A percentile compares a stretch with the other conserved stretches of the same genome.
Evolutionary conservation across 306 rosid species (phyloP).

Genomic region (Vigna reflexopilosa): DNA sequence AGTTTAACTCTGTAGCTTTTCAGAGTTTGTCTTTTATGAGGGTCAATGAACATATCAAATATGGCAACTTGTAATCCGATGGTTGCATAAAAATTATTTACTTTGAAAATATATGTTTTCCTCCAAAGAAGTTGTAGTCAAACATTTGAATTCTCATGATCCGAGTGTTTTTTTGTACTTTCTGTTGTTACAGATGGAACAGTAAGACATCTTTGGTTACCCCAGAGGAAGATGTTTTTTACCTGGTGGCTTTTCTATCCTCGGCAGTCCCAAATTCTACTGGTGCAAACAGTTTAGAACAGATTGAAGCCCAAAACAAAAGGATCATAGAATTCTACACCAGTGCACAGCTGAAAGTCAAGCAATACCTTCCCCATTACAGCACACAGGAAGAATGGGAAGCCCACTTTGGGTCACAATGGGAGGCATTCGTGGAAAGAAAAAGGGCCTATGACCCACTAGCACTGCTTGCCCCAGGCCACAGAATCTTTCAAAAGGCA

Average conservation of each 20-base stretch:
- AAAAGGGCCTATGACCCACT: constrained; percentile 85
- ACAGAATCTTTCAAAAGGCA: constrained; percentile 83
- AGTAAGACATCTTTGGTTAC: constrained; percentile 78
- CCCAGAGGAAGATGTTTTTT: constrained; percentile 90
- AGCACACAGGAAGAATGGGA: constrained; percentile 74
- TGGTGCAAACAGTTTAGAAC: constrained; percentile 67
- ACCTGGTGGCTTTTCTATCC: constrained; percentile 76
- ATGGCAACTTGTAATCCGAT: too few relatives aligned
- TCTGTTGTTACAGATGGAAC: constrained; percentile 71
- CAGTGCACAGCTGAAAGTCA: constrained; percentile 57
- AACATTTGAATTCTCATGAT: background rate
- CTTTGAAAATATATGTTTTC: background rate
- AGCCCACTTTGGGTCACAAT: constrained; percentile 78
- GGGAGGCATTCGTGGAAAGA: constrained; percentile 68
- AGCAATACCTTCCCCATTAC: constrained; percentile 91
- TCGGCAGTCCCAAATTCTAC: constrained; percentile 76
- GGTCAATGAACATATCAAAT: background rate
- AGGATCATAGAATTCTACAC: constrained; percentile 68
- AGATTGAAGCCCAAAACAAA: constrained; percentile 69
- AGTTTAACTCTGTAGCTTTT: background rate
- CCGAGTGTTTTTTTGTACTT: constrained; percentile 6
- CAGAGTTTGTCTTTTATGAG: background rate
- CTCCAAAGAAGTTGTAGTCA: background rate
- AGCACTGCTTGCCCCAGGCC: constrained; percentile 95
- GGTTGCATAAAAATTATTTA: too few relatives aligned